phyloP scores from a whole-genome alignment of 129 eudicot species.

The Smallanthus sonchifolius region DNA sequence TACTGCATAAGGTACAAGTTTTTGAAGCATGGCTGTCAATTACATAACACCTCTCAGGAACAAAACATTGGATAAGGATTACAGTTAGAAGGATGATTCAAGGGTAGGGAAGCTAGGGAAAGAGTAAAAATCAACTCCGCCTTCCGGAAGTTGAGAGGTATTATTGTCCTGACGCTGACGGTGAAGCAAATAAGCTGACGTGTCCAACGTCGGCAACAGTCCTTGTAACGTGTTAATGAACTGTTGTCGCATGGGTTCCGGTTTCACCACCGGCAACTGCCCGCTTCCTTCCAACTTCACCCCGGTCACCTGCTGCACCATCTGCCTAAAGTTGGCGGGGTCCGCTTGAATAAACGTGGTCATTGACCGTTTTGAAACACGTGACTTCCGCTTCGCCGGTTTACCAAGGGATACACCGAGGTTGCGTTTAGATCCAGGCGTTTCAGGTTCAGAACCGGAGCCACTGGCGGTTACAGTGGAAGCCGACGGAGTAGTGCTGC shows the following conservation, averaged over 20 bases:
- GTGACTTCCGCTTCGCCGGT: conserved; percentile 57
- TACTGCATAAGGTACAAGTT: conserved; percentile 13
- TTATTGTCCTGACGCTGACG: too few species aligned
- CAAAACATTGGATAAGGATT: neutral
- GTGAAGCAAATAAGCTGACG: conserved; percentile 58
- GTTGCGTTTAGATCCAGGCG: conserved; percentile 29
- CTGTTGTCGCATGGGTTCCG: conserved; percentile 54
- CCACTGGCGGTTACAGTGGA: conserved; percentile 38
- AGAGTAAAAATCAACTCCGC: conserved; percentile 45
- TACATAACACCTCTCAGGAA: neutral
- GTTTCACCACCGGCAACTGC: conserved; percentile 41
- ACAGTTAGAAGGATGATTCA: conserved; percentile 57
- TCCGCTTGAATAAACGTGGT: conserved; percentile 86
- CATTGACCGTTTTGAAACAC: conserved; percentile 55
- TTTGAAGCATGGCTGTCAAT: conserved; percentile 7
- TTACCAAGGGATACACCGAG: conserved; percentile 23
- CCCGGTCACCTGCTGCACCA: conserved; percentile 97
- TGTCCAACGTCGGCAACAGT: conserved; percentile 62
- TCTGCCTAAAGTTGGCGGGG: conserved; percentile 68
- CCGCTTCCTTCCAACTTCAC: conserved; percentile 25
- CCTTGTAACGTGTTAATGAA: conserved; percentile 37
- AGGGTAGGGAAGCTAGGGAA: conserved; percentile 70
- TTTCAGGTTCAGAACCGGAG: conserved; percentile 58
- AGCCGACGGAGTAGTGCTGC: neutral
- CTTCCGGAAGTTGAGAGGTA: conserved; percentile 6